A percentile compares a stretch with the other conserved stretches of the same genome.
Conservation (phyloP, 2,329 filamentous ascomycete species). For the Tolypocladium capitatum region DNA sequence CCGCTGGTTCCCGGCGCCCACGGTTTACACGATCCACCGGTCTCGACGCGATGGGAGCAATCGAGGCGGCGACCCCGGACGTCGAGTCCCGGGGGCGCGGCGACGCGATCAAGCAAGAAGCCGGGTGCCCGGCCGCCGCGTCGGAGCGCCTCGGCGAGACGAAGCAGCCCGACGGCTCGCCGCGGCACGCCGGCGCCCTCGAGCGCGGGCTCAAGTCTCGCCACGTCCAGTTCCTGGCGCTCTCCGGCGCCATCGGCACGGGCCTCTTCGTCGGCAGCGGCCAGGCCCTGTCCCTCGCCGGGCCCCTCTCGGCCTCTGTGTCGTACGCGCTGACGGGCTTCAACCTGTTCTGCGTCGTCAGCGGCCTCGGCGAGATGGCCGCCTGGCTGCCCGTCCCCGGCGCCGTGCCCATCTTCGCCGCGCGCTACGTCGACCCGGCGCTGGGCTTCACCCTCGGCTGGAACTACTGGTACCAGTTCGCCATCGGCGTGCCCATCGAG, state of each 20-base stretch:
- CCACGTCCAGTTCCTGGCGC: slow-evolving; percentile 28
- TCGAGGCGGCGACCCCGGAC: neutral
- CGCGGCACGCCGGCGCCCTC: slow-evolving; percentile 22
- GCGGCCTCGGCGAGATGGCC: slow-evolving; percentile 43
- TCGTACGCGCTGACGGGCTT: slow-evolving; percentile 30
- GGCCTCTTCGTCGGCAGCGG: slow-evolving; percentile 31
- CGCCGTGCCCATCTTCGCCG: slow-evolving; percentile 35
- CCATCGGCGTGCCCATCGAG: slow-evolving; percentile 34
- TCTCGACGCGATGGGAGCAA: neutral
- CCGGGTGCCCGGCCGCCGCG: neutral
- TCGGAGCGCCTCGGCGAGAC: neutral
- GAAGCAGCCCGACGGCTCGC: too few species aligned
- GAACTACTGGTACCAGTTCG: slow-evolving; percentile 39
- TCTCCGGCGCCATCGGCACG: slow-evolving; percentile 28
- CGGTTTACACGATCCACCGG: neutral
- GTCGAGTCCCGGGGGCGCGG: neutral
- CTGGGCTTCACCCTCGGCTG: slow-evolving; percentile 35
- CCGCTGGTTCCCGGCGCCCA: too few species aligned
- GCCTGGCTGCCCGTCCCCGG: slow-evolving; percentile 47
- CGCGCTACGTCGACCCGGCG: slow-evolving; percentile 33
- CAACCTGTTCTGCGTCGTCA: slow-evolving; percentile 34
- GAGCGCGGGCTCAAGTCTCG: slow-evolving; percentile 25
- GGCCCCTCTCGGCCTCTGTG: slow-evolving; percentile 26
- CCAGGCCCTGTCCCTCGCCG: slow-evolving; percentile 27
- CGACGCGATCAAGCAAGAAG: neutral